Percentiles rank a stretch among this genome's conserved stretches.
Evolutionary conservation across 2,329 filamentous ascomycete species (phyloP).

Genomic region (Penicillium sp.): DNA sequence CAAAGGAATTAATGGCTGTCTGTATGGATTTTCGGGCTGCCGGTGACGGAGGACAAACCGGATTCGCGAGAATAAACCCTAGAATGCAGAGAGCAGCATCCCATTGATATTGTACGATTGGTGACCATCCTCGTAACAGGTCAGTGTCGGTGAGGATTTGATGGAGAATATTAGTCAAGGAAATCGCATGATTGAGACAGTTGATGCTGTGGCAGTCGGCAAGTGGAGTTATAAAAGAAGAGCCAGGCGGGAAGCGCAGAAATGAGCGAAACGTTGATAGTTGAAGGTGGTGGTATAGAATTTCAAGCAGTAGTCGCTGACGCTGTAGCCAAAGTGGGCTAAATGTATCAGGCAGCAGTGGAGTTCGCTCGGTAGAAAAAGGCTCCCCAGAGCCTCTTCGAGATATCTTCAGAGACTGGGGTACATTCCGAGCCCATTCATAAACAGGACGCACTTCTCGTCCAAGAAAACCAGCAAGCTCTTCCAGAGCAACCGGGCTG

Average conservation of each 20-base stretch:
- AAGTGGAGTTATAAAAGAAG: conserved; percentile 18
- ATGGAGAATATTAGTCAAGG: conserved; percentile 44
- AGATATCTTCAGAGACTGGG: conserved; percentile 42
- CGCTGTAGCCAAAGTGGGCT: conserved; percentile 48
- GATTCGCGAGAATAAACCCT: conserved; percentile 48
- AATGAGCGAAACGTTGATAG: conserved; percentile 46
- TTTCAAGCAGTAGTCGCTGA: conserved; percentile 48
- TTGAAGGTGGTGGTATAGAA: conserved; percentile 47
- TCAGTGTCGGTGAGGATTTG: conserved; percentile 38
- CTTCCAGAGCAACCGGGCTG: conserved; percentile 34
- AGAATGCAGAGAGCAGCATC: conserved; percentile 47
- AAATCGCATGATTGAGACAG: conserved; percentile 41
- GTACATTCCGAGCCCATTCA: conserved; percentile 41
- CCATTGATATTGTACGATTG: conserved; percentile 51
- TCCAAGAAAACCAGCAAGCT: conserved; percentile 37
- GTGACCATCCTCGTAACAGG: conserved; percentile 44
- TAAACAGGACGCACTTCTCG: conserved; percentile 31
- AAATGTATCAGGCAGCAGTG: conserved; percentile 39
- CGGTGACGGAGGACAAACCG: conserved; percentile 31
- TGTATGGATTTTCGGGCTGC: conserved; percentile 40
- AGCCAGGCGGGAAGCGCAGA: conserved; percentile 38
- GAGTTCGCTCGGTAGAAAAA: conserved; percentile 45
- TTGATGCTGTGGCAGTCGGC: conserved; percentile 33
- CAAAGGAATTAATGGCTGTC: conserved; percentile 41
- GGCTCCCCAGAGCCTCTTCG: conserved; percentile 37